Conservation (phyloP, 1,284 basidiomycete genomes). For the Heliocybe sulcata region DNA sequence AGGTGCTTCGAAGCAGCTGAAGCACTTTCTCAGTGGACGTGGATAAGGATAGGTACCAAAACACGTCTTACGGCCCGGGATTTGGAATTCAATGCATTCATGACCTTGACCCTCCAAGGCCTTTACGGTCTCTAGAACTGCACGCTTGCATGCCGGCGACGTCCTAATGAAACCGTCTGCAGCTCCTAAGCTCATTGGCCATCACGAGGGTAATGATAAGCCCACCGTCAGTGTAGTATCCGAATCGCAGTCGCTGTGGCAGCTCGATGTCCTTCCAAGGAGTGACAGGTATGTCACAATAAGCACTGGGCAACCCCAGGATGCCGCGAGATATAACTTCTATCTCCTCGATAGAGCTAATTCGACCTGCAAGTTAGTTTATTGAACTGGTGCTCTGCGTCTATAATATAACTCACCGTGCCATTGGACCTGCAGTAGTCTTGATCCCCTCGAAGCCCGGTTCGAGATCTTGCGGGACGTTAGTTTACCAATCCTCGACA, state of each 20-base stretch:
- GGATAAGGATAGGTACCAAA: background rate
- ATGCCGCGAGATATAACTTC: slow-evolving; percentile 47
- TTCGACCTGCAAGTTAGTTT: background rate
- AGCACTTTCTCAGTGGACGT: background rate
- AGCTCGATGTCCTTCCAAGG: slow-evolving; percentile 52
- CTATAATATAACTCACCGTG: slow-evolving; percentile 32
- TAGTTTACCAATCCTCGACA: too few species aligned
- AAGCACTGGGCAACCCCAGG: slow-evolving; percentile 43
- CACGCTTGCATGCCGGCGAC: slow-evolving; percentile 75
- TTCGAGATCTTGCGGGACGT: slow-evolving; percentile 37
- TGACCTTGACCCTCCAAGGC: slow-evolving; percentile 66
- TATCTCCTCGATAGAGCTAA: slow-evolving; percentile 60
- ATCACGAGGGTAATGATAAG: slow-evolving; percentile 1
- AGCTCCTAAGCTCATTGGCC: background rate
- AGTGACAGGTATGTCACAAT: slow-evolving; percentile 41
- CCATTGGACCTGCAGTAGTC: slow-evolving; percentile 67
- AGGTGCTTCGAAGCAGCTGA: slow-evolving; percentile 43
- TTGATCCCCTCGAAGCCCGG: slow-evolving; percentile 66
- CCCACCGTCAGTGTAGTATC: slow-evolving; percentile 61
- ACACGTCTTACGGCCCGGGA: slow-evolving; percentile 37
- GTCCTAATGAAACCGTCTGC: slow-evolving; percentile 62
- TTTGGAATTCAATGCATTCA: slow-evolving; percentile 66
- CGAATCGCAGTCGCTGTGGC: slow-evolving; percentile 56
- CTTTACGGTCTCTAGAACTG: slow-evolving; percentile 70
- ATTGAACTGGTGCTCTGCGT: background rate